Percentiles rank a stretch among this genome's conserved stretches.
Evolutionary conservation across 768 basidiomycete species (phyloP).

Genomic region (Boletus fagicola): DNA sequence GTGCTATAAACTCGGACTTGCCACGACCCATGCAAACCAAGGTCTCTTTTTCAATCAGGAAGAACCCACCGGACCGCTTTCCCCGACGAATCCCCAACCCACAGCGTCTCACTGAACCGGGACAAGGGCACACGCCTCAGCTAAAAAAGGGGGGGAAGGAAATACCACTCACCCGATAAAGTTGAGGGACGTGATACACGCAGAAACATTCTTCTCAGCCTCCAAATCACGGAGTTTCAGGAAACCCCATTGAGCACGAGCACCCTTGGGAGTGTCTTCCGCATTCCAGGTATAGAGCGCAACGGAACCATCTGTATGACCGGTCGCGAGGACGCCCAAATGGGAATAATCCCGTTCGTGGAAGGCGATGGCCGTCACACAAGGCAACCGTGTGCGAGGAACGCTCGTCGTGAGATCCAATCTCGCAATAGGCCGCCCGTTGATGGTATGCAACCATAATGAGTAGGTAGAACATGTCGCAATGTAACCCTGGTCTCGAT

Average conservation of each 20-base stretch:
- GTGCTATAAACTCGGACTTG: not conserved
- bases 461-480: constrained; percentile 74
- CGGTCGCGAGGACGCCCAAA: constrained; percentile 77
- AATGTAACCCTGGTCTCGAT: constrained; percentile 69
- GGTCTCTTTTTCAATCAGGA: constrained; percentile 16
- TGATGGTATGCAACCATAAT: constrained; percentile 82
- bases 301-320: constrained; percentile 72
- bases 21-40: not conserved
- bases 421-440: constrained; percentile 72
- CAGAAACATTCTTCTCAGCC: constrained; percentile 39
- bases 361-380: constrained; percentile 78
- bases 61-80: constrained; percentile 25
- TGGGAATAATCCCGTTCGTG: constrained; percentile 86
- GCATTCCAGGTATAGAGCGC: constrained; percentile 83
- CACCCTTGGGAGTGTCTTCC: constrained; percentile 64
- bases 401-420: constrained; percentile 55
- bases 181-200: constrained; percentile 69
- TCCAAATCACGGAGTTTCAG: constrained; percentile 66
- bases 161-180: constrained; percentile 65
- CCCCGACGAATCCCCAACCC: constrained; percentile 27
- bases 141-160: not conserved
- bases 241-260: constrained; percentile 75
- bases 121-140: not conserved
- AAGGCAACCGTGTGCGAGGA: constrained; percentile 42
- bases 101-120: constrained; percentile 22